These are phyloP conservation scores for Spiraea crenata DNA, from an alignment of 331 rosid species.

Conservation along the genomic window DNA sequence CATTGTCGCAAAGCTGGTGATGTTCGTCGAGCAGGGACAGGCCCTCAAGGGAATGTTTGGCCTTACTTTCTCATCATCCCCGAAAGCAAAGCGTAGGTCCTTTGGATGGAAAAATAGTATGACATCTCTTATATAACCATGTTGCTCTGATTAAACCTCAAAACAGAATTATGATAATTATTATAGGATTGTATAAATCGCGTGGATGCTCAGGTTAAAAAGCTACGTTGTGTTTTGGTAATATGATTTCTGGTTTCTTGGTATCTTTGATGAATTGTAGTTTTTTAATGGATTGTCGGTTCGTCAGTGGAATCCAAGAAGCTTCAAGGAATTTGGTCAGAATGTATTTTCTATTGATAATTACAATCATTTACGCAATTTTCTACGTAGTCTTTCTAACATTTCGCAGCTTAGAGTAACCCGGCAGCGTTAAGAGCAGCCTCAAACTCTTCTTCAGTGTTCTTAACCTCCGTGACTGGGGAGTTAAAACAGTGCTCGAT, in stretches of 20 bases:
- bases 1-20: conserved; percentile 75
- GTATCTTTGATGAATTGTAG: background rate
- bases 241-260: conserved; percentile 2
- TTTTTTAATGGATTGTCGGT: background rate
- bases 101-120: conserved; percentile 63
- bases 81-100: conserved; percentile 49
- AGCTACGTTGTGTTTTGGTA: conserved; percentile 9
- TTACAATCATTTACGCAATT: no score
- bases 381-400: no score
- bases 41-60: conserved; percentile 96
- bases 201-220: background rate
- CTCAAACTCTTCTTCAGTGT: no score
- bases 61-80: conserved; percentile 75
- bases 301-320: no score
- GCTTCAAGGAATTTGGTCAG: no score
- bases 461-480: no score
- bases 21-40: conserved; percentile 73
- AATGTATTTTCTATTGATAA: no score
- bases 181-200: background rate
- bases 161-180: conserved; percentile 7
- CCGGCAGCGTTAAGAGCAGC: no score
- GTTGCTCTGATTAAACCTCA: conserved; percentile 15
- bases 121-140: conserved; percentile 41
- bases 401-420: no score
- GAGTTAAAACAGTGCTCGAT: no score